Percentiles rank a stretch among this genome's conserved stretches.
Evolutionary conservation across 192 early-diverging fungal species (phyloP).

Genomic region (Coemansia sp.): DNA sequence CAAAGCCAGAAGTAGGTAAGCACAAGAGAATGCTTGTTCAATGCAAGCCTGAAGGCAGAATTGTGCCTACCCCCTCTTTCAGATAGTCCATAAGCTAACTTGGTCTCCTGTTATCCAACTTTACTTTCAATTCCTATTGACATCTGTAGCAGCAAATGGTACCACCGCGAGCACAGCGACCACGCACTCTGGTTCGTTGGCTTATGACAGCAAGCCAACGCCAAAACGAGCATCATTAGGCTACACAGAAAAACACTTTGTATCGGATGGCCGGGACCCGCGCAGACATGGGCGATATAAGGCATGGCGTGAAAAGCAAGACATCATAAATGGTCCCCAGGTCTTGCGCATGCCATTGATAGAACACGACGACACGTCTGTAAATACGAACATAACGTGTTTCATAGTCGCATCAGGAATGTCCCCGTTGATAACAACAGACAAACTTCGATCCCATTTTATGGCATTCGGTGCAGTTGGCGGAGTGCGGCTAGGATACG

Average conservation of each 20-base stretch:
- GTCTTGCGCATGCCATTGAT: conserved; percentile 38
- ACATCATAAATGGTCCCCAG: background rate
- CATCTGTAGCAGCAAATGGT: background rate
- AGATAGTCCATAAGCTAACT: no score
- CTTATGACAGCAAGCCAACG: background rate
- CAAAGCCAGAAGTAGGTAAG: conserved; percentile 15
- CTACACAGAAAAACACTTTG: background rate
- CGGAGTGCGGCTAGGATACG: conserved; percentile 37
- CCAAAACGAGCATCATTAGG: background rate
- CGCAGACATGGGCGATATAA: conserved; percentile 20
- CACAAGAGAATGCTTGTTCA: background rate
- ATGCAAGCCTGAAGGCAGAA: no score
- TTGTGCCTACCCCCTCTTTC: no score
- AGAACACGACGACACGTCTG: conserved; percentile 35
- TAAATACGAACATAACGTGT: conserved; percentile 15
- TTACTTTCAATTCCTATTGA: background rate
- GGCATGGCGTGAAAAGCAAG: conserved; percentile 30
- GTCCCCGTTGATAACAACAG: conserved; percentile 44
- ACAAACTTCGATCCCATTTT: conserved; percentile 46
- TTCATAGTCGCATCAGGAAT: conserved; percentile 41
- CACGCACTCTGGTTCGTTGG: background rate
- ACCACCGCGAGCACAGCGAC: background rate
- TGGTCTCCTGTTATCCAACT: background rate
- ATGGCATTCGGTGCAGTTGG: conserved; percentile 41
- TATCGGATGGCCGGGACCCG: conserved; percentile 19